Conservation (phyloP, 2,329 filamentous ascomycete genomes). For the Domatiomyces catenatus region DNA sequence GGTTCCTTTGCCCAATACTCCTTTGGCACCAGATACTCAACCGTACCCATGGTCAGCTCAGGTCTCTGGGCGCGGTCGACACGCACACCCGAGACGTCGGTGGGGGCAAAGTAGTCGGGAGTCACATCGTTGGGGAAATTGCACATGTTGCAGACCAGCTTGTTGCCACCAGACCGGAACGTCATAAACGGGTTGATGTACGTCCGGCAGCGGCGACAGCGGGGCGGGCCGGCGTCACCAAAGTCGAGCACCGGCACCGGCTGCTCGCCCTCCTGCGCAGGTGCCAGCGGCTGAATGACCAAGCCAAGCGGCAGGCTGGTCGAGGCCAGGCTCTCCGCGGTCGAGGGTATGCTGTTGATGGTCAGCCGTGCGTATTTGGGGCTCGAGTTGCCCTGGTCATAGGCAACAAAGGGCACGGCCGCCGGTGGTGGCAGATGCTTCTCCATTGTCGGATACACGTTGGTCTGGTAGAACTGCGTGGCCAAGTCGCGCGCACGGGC, state of each 20-base stretch:
- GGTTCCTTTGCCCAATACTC: constrained; percentile 97
- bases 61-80: constrained; percentile 79
- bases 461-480: constrained; percentile 68
- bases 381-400: constrained; percentile 90
- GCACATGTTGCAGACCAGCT: constrained; percentile 96
- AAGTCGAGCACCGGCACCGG: constrained; percentile 89
- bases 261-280: constrained; percentile 67
- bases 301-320: constrained; percentile 79
- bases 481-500: constrained; percentile 68
- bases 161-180: constrained; percentile 84
- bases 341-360: constrained; percentile 81
- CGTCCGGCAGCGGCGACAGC: constrained; percentile 80
- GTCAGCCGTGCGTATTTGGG: constrained; percentile 86
- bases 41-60: constrained; percentile 78
- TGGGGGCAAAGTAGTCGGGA: constrained; percentile 82
- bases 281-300: constrained; percentile 73
- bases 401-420: constrained; percentile 76
- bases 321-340: constrained; percentile 59
- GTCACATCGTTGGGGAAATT: constrained; percentile 92
- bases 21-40: constrained; percentile 92
- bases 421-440: constrained; percentile 82
- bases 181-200: constrained; percentile 99
- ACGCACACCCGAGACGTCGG: constrained; percentile 69
- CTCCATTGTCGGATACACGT: constrained; percentile 92
- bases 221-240: constrained; percentile 74